phyloP scores from a whole-genome alignment of 306 rosid genomes.

The Coriaria nepalensis region DNA sequence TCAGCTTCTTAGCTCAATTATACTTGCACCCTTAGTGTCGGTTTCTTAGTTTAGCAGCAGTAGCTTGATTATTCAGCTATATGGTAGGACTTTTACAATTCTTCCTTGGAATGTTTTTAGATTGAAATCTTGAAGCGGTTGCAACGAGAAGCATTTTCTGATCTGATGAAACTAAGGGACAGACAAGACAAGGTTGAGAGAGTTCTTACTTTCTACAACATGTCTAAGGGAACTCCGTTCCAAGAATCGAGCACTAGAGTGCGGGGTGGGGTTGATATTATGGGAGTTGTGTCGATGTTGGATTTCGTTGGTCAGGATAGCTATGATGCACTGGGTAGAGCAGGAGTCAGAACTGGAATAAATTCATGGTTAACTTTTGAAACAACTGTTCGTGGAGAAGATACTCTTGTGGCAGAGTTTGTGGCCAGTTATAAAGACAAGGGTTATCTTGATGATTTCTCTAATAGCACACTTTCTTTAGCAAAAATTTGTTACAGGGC shows the following conservation, averaged over 20 bases:
- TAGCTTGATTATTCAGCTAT: conserved; percentile 4
- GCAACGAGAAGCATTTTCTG: conserved; percentile 82
- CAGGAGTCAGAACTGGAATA: conserved; percentile 60
- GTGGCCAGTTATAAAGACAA: conserved; percentile 39
- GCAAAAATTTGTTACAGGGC: conserved; percentile 45
- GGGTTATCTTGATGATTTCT: conserved; percentile 14
- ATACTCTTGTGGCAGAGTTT: conserved; percentile 53
- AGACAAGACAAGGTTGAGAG: conserved; percentile 84
- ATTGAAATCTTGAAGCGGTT: conserved; percentile 74
- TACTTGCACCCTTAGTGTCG: too few relatives aligned
- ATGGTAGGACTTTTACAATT: conserved; percentile 7
- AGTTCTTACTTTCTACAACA: conserved; percentile 49
- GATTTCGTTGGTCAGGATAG: conserved; percentile 29
- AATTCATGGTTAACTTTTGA: conserved; percentile 59
- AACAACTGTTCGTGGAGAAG: conserved; percentile 38
- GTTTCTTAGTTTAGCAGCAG: too few relatives aligned
- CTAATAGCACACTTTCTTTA: conserved; percentile 48
- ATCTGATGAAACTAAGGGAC: conserved; percentile 74
- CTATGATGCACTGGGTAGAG: conserved; percentile 23
- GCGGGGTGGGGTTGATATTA: conserved; percentile 55
- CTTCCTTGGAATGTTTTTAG: conserved; percentile 28
- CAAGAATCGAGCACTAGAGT: conserved; percentile 46
- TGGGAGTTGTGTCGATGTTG: conserved; percentile 46
- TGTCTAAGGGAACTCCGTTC: conserved; percentile 58
- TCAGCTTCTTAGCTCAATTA: too few relatives aligned